Evolutionary conservation across 169 alveolate species (phyloP).

Genomic region (Blepharisma undulans): DNA sequence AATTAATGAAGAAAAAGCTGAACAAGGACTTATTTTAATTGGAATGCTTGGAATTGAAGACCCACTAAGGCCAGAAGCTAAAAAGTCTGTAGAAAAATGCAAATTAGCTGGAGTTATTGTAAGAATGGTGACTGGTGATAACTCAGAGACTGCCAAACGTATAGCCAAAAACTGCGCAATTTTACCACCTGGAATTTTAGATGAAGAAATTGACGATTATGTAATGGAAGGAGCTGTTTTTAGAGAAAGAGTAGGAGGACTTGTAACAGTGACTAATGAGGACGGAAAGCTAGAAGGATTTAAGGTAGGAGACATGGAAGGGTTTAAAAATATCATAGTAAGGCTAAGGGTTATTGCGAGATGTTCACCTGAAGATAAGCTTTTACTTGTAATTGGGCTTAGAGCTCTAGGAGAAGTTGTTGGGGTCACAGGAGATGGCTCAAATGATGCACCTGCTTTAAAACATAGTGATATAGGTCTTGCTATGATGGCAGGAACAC

Average conservation of each 20-base stretch:
- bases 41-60: slow-evolving; percentile 89
- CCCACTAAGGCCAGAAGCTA: slow-evolving; percentile 96
- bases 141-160: slow-evolving; percentile 64
- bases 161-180: background rate
- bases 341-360: slow-evolving; percentile 82
- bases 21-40: slow-evolving; percentile 57
- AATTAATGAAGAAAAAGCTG: slow-evolving; percentile 52
- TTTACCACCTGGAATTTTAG: background rate
- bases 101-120: slow-evolving; percentile 93
- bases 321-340: slow-evolving; percentile 51
- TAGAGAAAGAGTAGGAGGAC: slow-evolving; percentile 51
- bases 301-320: slow-evolving; percentile 50
- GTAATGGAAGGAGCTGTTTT: slow-evolving; percentile 66
- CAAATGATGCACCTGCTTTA: slow-evolving; percentile 80
- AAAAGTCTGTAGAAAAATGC: slow-evolving; percentile 94
- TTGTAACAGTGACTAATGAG: slow-evolving; percentile 19
- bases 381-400: slow-evolving; percentile 79
- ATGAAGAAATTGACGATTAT: slow-evolving; percentile 18
- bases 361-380: slow-evolving; percentile 86
- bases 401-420: slow-evolving; percentile 78
- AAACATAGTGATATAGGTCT: slow-evolving; percentile 91
- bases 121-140: slow-evolving; percentile 92
- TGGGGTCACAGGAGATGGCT: slow-evolving; percentile 82
- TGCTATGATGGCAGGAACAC: slow-evolving; percentile 94
- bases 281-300: background rate